Base-by-base conservation (phyloP, 108 stramenopile genomes). In the Pseudonitzschia multistriata region DNA sequence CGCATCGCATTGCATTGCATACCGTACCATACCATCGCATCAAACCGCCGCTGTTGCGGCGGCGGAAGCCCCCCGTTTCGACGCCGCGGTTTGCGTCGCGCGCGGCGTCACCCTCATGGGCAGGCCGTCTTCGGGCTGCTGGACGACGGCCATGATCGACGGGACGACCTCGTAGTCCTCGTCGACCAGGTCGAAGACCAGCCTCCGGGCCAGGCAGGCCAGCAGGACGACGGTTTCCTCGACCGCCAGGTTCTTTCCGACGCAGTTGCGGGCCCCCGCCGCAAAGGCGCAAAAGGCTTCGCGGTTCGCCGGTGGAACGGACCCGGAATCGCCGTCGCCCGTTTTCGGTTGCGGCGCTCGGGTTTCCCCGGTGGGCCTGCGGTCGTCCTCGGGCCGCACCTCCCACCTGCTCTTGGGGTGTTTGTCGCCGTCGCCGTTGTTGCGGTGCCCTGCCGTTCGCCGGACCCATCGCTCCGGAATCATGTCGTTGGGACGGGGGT, bases 261-360 rank as follows among this genome's bases (percentile, higher is more conserved):
- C 70, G 56, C 85, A 87, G 35, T 69, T 77, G 19, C 85, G 66
- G 1, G 56, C 72, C 29, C 85, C 85, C 11, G 81, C 75, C 28
- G 79, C 76, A 70, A 87, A 87, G 5, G 85, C 73, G n/a, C 81
- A 59, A 39, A 74, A 87, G 0, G 83, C 78, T 3, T 79, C 67
- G 30, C 31, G 53, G 35, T 79, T 68, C 21, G 67, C 77, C 34
- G 48, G 49, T 14, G 77, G 68, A n/a, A 74, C 47, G 21, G 50
- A 11, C 21, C 8, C 50, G 50, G n/a, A n/a, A n/a, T n/a, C 24
- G 22, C 50, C 24, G 4, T 52, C 2, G 24, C 19, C 24, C 50
- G 7, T 52, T 8, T 1, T 52, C 50, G 50, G n/a, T 21, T 49
- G 49, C n/a, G 15, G 49, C 49, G 10, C 19, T 36, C 33, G 14